Base-by-base conservation (phyloP, 2,329 filamentous ascomycete species). In the Scortechinia acanthostroma region DNA sequence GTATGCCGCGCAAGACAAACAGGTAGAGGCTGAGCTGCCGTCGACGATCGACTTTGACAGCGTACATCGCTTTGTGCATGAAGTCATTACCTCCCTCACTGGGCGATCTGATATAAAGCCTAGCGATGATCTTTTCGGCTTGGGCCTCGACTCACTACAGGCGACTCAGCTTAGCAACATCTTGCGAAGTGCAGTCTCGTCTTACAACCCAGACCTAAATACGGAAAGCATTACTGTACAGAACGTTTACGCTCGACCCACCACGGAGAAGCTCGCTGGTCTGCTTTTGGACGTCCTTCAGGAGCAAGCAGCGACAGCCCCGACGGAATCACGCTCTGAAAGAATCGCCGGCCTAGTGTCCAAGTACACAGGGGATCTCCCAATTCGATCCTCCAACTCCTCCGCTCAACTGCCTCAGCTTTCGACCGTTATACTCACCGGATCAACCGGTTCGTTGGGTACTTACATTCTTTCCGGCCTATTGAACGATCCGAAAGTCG, bases 61-160 rank as follows among this genome's bases (percentile, higher is more conserved):
- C 22, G 5, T 22, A 10, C 10, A 10, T 10, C 10, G 10, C 10
- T 48, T 47, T 37, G 22, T 53, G 2, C 30, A 22, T 14, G 48
- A 23, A 17, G 42, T 55, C n/a, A 52, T 52, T 20, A 49, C 63
- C 10, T 50, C 56, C 3, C 44, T 57, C 4, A 37, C 52, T 1
- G 60, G 59, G 37, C 53, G 0, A 61, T 53, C 52, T 13, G 35
- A 40, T 19, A 6, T 40, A 6, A 10, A 53, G 44, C 47, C 62
- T 42, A 68, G 71, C 16, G 66, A 70, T 1, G 80, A 84, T 53
- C 76, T 85, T 52, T 84, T 83, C 52, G 59, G 66, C 0, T 59
- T 68, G 1, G 79, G 79, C 0, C 62, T 82, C 2, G 80, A 83
- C 54, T 77, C 72, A 42, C 57, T 83, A 21, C 74, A 79, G 49